phyloP scores from a whole-genome alignment of 352 stramenopile species.

The Phytopythium chamaehyphon region DNA sequence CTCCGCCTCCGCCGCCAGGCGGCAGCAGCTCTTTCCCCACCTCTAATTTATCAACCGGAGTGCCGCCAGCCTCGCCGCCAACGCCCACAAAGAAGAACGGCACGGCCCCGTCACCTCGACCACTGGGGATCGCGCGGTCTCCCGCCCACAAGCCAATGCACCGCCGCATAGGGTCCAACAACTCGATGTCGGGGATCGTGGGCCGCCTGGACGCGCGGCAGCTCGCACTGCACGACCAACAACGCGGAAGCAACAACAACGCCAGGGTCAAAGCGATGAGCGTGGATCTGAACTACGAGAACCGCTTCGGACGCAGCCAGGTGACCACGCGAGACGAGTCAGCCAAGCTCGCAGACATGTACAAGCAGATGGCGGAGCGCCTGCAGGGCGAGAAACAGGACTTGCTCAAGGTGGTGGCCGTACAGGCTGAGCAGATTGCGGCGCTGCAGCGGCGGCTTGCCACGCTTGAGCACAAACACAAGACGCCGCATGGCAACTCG shows the following conservation, averaged over 20 bases:
- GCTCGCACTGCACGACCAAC: background rate
- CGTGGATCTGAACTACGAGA: constrained; percentile 2
- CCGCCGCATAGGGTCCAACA: background rate
- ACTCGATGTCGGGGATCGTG: background rate
- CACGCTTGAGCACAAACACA: constrained; percentile 38
- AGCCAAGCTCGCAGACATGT: constrained; percentile 70
- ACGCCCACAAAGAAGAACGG: constrained; percentile 1
- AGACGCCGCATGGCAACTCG: too few species aligned
- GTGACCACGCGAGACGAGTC: constrained; percentile 54
- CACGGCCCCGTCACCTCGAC: background rate
- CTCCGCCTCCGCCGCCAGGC: constrained; percentile 4
- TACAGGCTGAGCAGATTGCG: constrained; percentile 69
- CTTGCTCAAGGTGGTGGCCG: constrained; percentile 60
- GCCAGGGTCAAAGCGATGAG: constrained; percentile 5
- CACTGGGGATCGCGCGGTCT: background rate
- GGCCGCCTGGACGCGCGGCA: background rate
- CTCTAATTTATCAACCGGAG: constrained; percentile 25
- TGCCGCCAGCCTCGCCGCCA: background rate
- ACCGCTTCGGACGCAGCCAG: constrained; percentile 5
- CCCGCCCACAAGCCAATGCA: constrained; percentile 2
- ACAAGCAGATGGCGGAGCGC: constrained; percentile 77
- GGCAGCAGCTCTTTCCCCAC: constrained; percentile 14
- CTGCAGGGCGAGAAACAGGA: constrained; percentile 76
- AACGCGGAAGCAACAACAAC: background rate
- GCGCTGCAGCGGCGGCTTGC: constrained; percentile 75